Base-by-base conservation (phyloP, 495 filamentous ascomycete genomes). In the Elasticomyces elasticus region DNA sequence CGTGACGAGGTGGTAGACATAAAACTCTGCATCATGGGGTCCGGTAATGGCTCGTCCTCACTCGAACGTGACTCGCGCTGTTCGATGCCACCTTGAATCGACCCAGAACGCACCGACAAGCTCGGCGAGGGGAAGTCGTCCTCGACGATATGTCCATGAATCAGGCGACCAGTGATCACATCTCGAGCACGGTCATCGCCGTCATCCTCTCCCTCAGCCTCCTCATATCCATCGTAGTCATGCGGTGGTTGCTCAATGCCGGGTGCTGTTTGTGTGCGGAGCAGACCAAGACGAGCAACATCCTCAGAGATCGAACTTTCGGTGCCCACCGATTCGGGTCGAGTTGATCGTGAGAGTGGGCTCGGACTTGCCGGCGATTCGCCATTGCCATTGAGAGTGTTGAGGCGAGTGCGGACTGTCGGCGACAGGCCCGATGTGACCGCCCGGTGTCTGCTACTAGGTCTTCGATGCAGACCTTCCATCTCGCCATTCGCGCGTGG, bases 101-200 rank as follows among this genome's bases (percentile, higher is more conserved):
- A 82, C 20, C 68, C 72, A 19, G 76, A 79, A 52, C 77, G 70
- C 4, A 80, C 79, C 9, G 89, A 94, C 6, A 79, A 73, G 22
- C 78, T 70, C 13, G 85, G 81, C 9, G 85, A 88, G n/a, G 83
- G 84, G 62, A 88, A 88, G 65, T 95, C 84, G 68, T 98, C 92
- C 48, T 94, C 84, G 13, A 98, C 94, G 62, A 98, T 85, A 64
- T 97, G 92, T 17, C 92, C 92, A 57, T 96, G 90, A n/a, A 96
- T 79, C 30, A 98, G 74, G 28, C 92, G 81, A 28, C 88, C 94
- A 37, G 89, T 91, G 40, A 89, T 90, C 35, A 98, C 89, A 67
- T 97, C 88, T 37, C 81, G 79, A 24, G 88, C 91, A 41, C 88
- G 82, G 66, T 87, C 79, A 66, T 98, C 92, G 15, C 82, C 88